A percentile compares a stretch with the other conserved stretches of the same genome.
Conservation (phyloP, 2,329 filamentous ascomycete genomes). For the Penicillium sp. region DNA sequence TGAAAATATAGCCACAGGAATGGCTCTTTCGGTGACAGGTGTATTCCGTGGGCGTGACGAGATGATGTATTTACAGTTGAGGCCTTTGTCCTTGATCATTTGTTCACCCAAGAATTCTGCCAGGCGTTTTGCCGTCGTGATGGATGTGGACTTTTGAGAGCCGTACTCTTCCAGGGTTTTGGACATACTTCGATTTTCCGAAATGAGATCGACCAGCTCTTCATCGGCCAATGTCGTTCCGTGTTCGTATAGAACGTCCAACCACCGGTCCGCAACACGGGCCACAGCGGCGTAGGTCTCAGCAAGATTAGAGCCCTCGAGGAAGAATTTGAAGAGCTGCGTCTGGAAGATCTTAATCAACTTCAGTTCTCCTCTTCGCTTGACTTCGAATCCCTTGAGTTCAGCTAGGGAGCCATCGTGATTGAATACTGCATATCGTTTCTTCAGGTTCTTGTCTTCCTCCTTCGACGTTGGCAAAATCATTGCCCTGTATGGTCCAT, state of each 20-base stretch:
- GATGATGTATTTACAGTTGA: conserved; percentile 99
- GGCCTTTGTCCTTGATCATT: conserved; percentile 98
- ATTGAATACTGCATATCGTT: conserved; percentile 98
- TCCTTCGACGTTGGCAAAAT: conserved; percentile 95
- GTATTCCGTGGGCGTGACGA: conserved; percentile 81
- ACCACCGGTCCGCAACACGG: conserved; percentile 91
- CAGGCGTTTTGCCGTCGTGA: conserved; percentile 91
- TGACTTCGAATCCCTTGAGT: conserved; percentile 95
- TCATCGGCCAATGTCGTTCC: conserved; percentile 90
- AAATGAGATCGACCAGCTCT: conserved; percentile 99
- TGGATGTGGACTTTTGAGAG: conserved; percentile 94
- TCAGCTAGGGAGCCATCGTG: conserved; percentile 94
- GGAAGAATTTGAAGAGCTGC: conserved; percentile 98
- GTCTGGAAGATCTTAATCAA: conserved; percentile 99
- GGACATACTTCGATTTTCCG: conserved; percentile 96
- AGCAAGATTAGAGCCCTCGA: conserved; percentile 80
- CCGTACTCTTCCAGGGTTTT: conserved; percentile 98
- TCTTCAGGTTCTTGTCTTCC: conserved; percentile 99
- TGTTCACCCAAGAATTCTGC: conserved; percentile 96
- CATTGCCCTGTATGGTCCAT: conserved; percentile 97
- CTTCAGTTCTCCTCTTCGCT: conserved; percentile 94
- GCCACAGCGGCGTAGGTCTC: conserved; percentile 92
- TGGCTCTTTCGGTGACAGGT: conserved; percentile 88
- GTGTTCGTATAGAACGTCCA: conserved; percentile 88
- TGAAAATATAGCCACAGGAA: conserved; percentile 96